Evolutionary conservation across 441 rosid genomes (phyloP).

Genomic region (Hura crepitans): DNA sequence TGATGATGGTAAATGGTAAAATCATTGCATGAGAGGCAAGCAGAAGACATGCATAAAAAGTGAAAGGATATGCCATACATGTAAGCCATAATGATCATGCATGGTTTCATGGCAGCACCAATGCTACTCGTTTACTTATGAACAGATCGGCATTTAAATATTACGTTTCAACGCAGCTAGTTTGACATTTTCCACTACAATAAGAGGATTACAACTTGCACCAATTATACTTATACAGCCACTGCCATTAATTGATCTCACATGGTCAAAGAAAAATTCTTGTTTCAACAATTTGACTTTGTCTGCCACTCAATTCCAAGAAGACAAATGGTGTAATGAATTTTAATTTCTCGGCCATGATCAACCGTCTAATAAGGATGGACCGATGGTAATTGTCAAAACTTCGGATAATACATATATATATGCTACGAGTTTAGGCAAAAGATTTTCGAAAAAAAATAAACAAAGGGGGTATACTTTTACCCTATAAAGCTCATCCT

Average conservation of each 20-base stretch:
- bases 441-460: background rate
- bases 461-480: background rate
- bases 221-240: background rate
- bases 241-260: slow-evolving; percentile 3
- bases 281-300: slow-evolving; percentile 28
- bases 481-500: background rate
- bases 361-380: background rate
- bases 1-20: slow-evolving; percentile 22
- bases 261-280: background rate
- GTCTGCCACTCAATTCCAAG: too few relatives aligned
- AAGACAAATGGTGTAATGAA: too few relatives aligned
- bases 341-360: background rate
- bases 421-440: too few relatives aligned
- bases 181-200: slow-evolving; percentile 1
- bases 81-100: slow-evolving; percentile 30
- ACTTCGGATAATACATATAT: too few relatives aligned
- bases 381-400: too few relatives aligned
- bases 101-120: too few relatives aligned
- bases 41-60: slow-evolving; percentile 43
- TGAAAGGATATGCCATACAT: background rate
- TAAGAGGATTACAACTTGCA: background rate
- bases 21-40: slow-evolving; percentile 29
- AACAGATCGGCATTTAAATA: too few relatives aligned
- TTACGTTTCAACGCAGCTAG: too few relatives aligned
- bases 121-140: too few relatives aligned